phyloP scores from a whole-genome alignment of 257 asterid genomes.

The Nicotiana sylvestris region DNA sequence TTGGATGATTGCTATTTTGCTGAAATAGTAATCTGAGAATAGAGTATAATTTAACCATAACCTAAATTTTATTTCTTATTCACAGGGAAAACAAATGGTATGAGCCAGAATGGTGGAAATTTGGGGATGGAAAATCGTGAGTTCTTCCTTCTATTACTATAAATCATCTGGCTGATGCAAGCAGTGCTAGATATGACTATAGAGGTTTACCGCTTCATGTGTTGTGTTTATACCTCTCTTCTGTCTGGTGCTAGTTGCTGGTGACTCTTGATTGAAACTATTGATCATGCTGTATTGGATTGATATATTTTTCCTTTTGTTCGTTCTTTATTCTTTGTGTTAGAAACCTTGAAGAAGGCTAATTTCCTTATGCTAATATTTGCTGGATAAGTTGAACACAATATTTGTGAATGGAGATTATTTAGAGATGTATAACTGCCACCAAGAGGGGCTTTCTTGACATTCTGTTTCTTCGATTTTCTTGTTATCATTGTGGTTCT shows the following conservation, averaged over 20 bases:
- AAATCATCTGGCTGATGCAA: constrained; percentile 5
- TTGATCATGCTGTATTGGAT: neutral
- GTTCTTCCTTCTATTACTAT: constrained; percentile 24
- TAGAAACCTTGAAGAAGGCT: neutral
- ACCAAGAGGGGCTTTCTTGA: neutral
- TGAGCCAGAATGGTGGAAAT: constrained; percentile 98
- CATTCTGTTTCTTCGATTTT: neutral
- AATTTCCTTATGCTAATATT: constrained; percentile 4
- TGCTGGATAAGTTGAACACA: neutral
- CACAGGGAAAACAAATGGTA: constrained; percentile 80
- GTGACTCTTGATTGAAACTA: neutral
- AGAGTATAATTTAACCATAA: neutral
- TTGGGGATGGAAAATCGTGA: constrained; percentile 93
- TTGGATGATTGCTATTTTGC: neutral
- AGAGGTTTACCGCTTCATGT: neutral
- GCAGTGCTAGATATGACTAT: neutral
- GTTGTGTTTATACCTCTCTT: neutral
- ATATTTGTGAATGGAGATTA: neutral
- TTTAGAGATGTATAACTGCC: neutral
- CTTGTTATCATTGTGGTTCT: neutral
- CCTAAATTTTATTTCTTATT: constrained; percentile 10
- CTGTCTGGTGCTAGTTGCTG: neutral
- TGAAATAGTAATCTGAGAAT: neutral
- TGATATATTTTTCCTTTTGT: neutral
- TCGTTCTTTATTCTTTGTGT: neutral